phyloP scores from a whole-genome alignment of 2,329 filamentous ascomycete species.

The Pseudocercospora ulei region DNA sequence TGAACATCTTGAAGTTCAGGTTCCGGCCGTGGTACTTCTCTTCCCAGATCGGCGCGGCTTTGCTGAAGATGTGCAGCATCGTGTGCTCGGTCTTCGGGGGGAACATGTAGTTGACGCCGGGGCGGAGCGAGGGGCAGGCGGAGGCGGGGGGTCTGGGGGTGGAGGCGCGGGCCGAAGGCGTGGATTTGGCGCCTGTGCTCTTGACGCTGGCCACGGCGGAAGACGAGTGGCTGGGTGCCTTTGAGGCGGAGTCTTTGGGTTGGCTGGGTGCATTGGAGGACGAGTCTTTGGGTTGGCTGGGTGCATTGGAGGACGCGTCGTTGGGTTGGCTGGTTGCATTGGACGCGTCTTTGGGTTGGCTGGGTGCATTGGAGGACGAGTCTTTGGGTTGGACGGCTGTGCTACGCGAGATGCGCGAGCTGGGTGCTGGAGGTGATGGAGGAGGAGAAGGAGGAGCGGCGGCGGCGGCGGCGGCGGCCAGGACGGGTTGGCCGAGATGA shows the following conservation, averaged over 20 bases:
- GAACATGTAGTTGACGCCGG: conserved; percentile 29
- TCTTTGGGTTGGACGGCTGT: no score
- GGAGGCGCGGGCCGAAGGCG: neutral
- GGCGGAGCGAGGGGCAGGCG: conserved; percentile 18
- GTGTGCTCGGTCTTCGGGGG: conserved; percentile 24
- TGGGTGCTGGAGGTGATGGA: neutral
- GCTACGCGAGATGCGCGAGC: neutral
- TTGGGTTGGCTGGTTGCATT: no score
- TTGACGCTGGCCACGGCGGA: neutral
- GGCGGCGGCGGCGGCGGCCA: conserved; percentile 7
- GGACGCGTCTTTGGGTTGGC: no score
- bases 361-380: no score
- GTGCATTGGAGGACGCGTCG: no score
- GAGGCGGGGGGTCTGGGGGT: conserved; percentile 14
- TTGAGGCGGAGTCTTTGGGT: neutral
- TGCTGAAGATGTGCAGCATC: conserved; percentile 29
- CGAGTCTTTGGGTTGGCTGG: neutral
- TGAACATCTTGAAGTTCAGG: conserved; percentile 32
- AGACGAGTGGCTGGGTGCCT: neutral
- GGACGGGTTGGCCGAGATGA: conserved; percentile 4
- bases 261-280: neutral
- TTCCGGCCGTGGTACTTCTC: conserved; percentile 18
- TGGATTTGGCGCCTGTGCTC: neutral
- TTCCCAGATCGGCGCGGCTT: conserved; percentile 27
- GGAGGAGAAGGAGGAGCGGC: neutral